These are phyloP conservation scores for Pleurostoma richardsiae DNA, from an alignment of 2,329 filamentous ascomycete species.

Conservation along the genomic window DNA sequence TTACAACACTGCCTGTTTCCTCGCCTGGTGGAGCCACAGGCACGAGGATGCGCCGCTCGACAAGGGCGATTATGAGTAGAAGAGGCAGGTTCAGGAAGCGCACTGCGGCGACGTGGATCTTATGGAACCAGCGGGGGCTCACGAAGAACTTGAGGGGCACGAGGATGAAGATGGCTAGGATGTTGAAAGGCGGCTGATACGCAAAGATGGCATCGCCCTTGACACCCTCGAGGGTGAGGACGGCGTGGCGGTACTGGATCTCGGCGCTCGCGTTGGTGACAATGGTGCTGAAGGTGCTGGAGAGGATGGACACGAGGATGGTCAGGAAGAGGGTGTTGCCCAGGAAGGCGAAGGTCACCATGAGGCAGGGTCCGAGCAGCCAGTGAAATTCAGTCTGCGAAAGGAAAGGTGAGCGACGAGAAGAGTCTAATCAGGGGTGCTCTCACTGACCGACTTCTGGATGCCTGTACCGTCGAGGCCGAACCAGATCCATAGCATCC, in stretches of 20 bases:
- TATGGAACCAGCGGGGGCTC: constrained; percentile 83
- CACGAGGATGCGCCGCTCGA: constrained; percentile 69
- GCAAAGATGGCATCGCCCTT: constrained; percentile 81
- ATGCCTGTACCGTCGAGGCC: constrained; percentile 71
- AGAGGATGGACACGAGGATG: constrained; percentile 81
- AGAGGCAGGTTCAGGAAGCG: constrained; percentile 71
- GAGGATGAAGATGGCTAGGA: constrained; percentile 68
- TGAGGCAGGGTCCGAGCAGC: constrained; percentile 72
- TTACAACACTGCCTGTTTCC: background rate
- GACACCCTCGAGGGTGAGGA: constrained; percentile 79
- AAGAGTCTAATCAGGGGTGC: background rate
- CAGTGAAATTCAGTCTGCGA: constrained; percentile 65
- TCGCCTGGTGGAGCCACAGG: constrained; percentile 16
- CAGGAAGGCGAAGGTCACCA: constrained; percentile 80
- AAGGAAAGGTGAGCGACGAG: constrained; percentile 1
- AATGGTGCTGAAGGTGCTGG: constrained; percentile 77
- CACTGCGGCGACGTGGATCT: constrained; percentile 76
- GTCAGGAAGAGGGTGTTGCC: constrained; percentile 88
- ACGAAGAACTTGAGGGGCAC: constrained; percentile 75
- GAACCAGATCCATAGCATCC: constrained; percentile 95
- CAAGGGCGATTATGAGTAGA: constrained; percentile 63
- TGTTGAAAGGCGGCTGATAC: constrained; percentile 79
- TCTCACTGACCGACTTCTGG: constrained; percentile 41
- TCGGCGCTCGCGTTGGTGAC: constrained; percentile 74
- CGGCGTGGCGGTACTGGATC: constrained; percentile 75